Evolutionary conservation across 805 yeast species (phyloP).

Genomic region (Kurtzmaniella fragi): DNA sequence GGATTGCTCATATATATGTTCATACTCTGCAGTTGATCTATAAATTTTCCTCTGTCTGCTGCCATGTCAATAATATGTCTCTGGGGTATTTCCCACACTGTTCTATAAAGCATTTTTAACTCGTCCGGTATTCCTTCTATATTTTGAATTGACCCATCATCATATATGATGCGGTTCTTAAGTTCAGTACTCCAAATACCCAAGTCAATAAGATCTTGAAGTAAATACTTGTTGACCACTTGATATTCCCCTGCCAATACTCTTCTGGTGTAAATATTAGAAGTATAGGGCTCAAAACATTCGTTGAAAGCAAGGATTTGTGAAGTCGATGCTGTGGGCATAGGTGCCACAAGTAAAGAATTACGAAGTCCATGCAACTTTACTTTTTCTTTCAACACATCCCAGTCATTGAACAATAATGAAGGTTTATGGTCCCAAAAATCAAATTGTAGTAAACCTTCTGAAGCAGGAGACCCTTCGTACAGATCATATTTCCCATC

Average conservation of each 20-base stretch:
- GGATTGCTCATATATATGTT: constrained; percentile 35
- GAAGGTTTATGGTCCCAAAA: constrained; percentile 79
- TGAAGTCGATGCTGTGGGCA: constrained; percentile 98
- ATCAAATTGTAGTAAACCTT: constrained; percentile 82
- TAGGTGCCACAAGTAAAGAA: constrained; percentile 85
- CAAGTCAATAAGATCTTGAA: constrained; percentile 74
- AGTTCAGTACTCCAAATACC: constrained; percentile 80
- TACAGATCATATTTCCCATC: constrained; percentile 71
- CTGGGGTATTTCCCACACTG: constrained; percentile 96
- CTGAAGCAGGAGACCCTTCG: constrained; percentile 84
- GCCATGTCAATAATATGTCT: constrained; percentile 82
- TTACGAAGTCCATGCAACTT: constrained; percentile 70
- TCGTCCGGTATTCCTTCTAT: constrained; percentile 71
- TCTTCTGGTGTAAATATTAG: constrained; percentile 86
- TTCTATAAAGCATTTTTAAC: constrained; percentile 74
- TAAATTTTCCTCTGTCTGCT: constrained; percentile 66
- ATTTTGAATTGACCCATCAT: constrained; percentile 82
- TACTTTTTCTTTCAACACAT: constrained; percentile 54
- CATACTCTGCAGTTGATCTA: constrained; percentile 51
- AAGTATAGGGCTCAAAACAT: constrained; percentile 94
- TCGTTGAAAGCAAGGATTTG: constrained; percentile 92
- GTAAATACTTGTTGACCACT: constrained; percentile 80
- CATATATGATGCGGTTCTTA: constrained; percentile 70
- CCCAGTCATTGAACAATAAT: constrained; percentile 82
- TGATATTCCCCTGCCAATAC: constrained; percentile 93